These are phyloP conservation scores for Lasiodiplodia sp. DNA, from an alignment of 2,329 filamentous ascomycete genomes.

Conservation along the genomic window DNA sequence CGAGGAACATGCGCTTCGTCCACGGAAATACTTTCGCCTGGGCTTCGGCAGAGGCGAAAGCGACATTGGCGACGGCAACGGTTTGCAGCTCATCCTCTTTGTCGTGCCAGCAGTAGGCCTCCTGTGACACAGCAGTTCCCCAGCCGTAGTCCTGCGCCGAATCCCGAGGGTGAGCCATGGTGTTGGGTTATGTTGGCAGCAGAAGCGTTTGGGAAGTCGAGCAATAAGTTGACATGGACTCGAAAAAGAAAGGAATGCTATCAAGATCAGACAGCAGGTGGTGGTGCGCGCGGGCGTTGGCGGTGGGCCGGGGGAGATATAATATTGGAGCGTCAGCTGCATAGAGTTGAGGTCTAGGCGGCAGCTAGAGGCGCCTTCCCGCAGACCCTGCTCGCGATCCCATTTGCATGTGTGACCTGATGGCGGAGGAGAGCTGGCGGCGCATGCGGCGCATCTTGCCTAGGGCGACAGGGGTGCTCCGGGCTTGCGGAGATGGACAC, in stretches of 20 bases:
- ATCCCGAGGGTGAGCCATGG: conserved; percentile 11
- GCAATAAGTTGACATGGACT: neutral
- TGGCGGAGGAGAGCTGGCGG: neutral
- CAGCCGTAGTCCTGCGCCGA: conserved; percentile 20
- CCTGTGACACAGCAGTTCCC: conserved; percentile 14
- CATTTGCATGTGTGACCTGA: conserved; percentile 6
- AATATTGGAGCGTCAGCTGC: conserved; percentile 6
- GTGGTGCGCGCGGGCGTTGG: conserved; percentile 14
- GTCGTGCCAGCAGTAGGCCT: conserved; percentile 24
- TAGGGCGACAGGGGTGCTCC: neutral
- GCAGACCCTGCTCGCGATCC: conserved; percentile 9
- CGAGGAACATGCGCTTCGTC: conserved; percentile 55
- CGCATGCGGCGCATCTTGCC: neutral
- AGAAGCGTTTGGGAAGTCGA: neutral
- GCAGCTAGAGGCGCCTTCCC: conserved; percentile 11
- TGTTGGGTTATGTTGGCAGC: conserved; percentile 2
- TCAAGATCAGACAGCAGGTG: neutral
- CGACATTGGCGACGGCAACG: conserved; percentile 40
- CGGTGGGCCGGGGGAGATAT: conserved; percentile 18
- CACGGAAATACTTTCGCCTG: conserved; percentile 52
- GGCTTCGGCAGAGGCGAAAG: conserved; percentile 54
- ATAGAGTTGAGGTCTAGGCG: neutral
- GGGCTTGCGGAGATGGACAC: conserved; percentile 8
- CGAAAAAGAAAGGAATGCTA: conserved; percentile 7
- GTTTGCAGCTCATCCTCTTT: conserved; percentile 15